Conservation (phyloP, 2,329 filamentous ascomycete species). For the Exophiala viscosa region DNA sequence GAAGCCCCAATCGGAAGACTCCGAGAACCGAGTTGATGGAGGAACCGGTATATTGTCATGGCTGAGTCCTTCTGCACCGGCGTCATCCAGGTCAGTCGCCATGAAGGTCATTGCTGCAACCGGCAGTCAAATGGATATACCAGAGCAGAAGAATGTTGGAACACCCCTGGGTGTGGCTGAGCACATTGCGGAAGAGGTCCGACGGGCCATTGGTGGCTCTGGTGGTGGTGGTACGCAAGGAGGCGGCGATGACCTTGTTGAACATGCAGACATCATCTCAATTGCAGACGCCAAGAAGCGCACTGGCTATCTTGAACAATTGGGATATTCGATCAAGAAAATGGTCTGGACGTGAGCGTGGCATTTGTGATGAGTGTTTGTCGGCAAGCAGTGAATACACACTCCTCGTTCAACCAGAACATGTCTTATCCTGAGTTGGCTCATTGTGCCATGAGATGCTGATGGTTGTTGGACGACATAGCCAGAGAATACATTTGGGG, state of each 20-base stretch:
- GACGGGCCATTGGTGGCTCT: slow-evolving; percentile 55
- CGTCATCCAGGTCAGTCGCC: slow-evolving; percentile 37
- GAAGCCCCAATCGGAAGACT: slow-evolving; percentile 37
- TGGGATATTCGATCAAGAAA: slow-evolving; percentile 89
- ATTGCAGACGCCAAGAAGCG: slow-evolving; percentile 80
- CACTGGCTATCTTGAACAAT: slow-evolving; percentile 78
- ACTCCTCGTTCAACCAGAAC: too few relatives aligned
- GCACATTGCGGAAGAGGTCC: slow-evolving; percentile 72
- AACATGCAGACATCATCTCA: slow-evolving; percentile 71
- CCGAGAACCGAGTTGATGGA: slow-evolving; percentile 22
- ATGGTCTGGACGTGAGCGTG: slow-evolving; percentile 67
- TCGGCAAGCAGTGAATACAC: too few relatives aligned
- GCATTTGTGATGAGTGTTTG: too few relatives aligned
- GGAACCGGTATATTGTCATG: slow-evolving; percentile 44
- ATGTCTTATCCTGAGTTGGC: too few relatives aligned
- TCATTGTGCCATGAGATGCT: too few relatives aligned
- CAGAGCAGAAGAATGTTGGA: background rate
- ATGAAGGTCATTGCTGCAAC: slow-evolving; percentile 40
- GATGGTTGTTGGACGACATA: too few relatives aligned
- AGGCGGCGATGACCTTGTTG: slow-evolving; percentile 38
- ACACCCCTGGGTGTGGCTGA: slow-evolving; percentile 49
- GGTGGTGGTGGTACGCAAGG: slow-evolving; percentile 24
- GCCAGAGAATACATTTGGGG: too few relatives aligned
- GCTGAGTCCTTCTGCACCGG: slow-evolving; percentile 30
- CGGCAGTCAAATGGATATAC: slow-evolving; percentile 6